Evolutionary conservation across 2,329 filamentous ascomycete genomes (phyloP).

Genomic region (Apiospora phragmitis): DNA sequence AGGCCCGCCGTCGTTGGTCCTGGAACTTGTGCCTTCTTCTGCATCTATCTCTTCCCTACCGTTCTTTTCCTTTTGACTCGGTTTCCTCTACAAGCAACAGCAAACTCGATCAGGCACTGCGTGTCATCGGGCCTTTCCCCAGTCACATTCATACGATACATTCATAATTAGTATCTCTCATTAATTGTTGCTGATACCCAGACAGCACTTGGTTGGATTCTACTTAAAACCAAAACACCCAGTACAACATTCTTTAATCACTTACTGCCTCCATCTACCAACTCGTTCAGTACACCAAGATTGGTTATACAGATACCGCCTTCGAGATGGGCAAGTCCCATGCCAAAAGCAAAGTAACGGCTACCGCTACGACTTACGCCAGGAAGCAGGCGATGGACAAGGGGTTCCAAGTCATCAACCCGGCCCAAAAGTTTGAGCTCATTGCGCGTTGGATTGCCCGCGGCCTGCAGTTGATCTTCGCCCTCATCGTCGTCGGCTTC

Average conservation of each 20-base stretch:
- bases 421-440: neutral
- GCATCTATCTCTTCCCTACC: neutral
- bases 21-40: neutral
- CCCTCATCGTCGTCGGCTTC: constrained; percentile 66
- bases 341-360: neutral
- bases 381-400: neutral
- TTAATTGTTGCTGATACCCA: neutral
- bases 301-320: neutral
- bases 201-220: neutral
- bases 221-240: neutral
- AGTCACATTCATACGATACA: constrained; percentile 1
- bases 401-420: neutral
- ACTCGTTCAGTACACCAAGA: neutral
- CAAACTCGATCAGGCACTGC: neutral
- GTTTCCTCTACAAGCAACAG: neutral
- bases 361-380: neutral
- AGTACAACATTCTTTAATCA: neutral
- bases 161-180: constrained; percentile 3
- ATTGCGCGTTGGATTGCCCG: constrained; percentile 42
- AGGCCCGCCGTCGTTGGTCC: neutral
- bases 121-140: neutral
- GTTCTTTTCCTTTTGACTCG: constrained; percentile 1
- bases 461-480: constrained; percentile 69
- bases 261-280: neutral
- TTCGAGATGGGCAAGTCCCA: constrained; percentile 1